Percentiles rank a stretch among this genome's conserved stretches.
Evolutionary conservation across 306 rosid genomes (phyloP).

Genomic region (Myrica gale): DNA sequence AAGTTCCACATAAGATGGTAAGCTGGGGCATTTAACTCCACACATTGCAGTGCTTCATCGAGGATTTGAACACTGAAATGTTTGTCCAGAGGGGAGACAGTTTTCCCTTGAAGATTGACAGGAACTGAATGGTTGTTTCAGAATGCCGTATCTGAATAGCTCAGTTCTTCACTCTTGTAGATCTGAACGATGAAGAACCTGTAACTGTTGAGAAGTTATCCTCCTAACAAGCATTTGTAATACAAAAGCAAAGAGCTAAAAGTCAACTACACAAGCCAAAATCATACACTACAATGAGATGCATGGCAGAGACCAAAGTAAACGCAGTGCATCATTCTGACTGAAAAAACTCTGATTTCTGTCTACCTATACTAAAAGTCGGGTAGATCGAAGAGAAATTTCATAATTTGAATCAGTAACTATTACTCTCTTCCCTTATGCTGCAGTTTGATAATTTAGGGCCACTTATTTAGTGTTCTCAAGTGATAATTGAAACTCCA

Average conservation of each 20-base stretch:
- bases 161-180: not conserved
- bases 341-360: too few species aligned
- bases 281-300: too few species aligned
- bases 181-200: not conserved
- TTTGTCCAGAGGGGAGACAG: slow-evolving; percentile 37
- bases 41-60: slow-evolving; percentile 46
- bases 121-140: not conserved
- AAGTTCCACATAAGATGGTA: not conserved
- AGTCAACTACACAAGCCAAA: not conserved
- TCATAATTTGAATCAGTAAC: too few species aligned
- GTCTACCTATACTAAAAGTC: too few species aligned
- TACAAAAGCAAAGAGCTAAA: not conserved
- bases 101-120: not conserved
- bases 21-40: not conserved
- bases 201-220: not conserved
- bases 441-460: not conserved
- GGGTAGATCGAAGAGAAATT: too few species aligned
- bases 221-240: not conserved
- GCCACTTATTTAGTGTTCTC: not conserved
- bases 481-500: not conserved
- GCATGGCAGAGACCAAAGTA: too few species aligned
- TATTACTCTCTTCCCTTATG: too few species aligned
- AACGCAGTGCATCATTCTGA: too few species aligned
- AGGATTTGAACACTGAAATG: slow-evolving; percentile 42
- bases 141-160: not conserved